Evolutionary conservation across 2,329 filamentous ascomycete species (phyloP).

Genomic region (Pyricularia grisea): DNA sequence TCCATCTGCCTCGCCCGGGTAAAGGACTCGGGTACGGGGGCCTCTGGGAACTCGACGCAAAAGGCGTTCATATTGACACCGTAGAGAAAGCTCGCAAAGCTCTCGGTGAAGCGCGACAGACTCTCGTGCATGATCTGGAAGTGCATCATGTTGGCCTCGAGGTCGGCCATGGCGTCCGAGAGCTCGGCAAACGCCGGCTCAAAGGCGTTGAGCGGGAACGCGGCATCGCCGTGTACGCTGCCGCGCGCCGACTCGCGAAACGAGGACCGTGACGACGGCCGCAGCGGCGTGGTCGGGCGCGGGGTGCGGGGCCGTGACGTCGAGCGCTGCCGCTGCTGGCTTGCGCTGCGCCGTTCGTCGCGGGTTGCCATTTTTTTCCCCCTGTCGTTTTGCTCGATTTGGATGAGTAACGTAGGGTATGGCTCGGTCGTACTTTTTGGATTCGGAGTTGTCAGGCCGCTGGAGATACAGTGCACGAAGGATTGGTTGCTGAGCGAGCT

Average conservation of each 20-base stretch:
- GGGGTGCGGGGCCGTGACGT: constrained; percentile 56
- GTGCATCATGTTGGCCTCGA: constrained; percentile 96
- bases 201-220: constrained; percentile 68
- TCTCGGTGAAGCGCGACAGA: constrained; percentile 85
- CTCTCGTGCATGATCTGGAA: constrained; percentile 96
- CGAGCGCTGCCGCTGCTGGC: constrained; percentile 29
- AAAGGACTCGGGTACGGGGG: constrained; percentile 78
- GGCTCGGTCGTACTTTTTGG: background rate
- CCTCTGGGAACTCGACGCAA: constrained; percentile 95
- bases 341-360: background rate
- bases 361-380: background rate
- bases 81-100: constrained; percentile 90
- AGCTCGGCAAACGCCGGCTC: constrained; percentile 91
- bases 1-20: constrained; percentile 52
- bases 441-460: background rate
- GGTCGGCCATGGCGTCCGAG: constrained; percentile 85
- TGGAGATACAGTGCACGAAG: background rate
- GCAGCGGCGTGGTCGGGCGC: constrained; percentile 83
- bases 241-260: constrained; percentile 67
- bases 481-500: background rate
- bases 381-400: background rate
- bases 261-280: constrained; percentile 81
- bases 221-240: constrained; percentile 37
- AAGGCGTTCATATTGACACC: constrained; percentile 99
- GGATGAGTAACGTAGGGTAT: background rate